These are phyloP conservation scores for Syzygium jambos DNA, from an alignment of 345 rosid genomes.

Conservation along the genomic window DNA sequence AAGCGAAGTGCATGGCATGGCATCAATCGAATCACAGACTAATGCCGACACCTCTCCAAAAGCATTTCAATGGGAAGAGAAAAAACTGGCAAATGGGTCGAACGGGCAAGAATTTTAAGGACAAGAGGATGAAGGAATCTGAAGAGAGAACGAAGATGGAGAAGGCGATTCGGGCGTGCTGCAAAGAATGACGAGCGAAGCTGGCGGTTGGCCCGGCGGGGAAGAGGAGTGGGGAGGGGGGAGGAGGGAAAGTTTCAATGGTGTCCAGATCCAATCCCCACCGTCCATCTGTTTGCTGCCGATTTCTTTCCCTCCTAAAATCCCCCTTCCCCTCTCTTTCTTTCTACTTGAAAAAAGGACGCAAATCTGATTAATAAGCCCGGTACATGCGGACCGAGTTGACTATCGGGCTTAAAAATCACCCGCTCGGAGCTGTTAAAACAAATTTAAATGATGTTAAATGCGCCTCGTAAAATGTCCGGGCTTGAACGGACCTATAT, in stretches of 20 bases:
- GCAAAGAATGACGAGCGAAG: background rate
- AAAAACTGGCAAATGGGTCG: background rate
- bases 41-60: background rate
- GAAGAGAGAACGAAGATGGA: background rate
- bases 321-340: background rate
- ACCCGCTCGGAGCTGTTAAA: background rate
- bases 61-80: background rate
- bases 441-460: background rate
- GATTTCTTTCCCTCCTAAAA: background rate
- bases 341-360: background rate
- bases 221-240: background rate
- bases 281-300: background rate
- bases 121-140: background rate
- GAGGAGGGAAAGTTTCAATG: background rate
- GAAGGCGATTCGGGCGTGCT: background rate
- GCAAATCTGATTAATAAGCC: background rate
- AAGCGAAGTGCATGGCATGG: background rate
- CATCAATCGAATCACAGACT: background rate
- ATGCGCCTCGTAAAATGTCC: accelerated
- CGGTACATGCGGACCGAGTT: background rate
- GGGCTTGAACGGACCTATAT: background rate
- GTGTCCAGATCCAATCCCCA: background rate
- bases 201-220: background rate
- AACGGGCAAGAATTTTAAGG: background rate
- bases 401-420: background rate